phyloP scores from a whole-genome alignment of 495 filamentous ascomycete species.

The Podospora australis region DNA sequence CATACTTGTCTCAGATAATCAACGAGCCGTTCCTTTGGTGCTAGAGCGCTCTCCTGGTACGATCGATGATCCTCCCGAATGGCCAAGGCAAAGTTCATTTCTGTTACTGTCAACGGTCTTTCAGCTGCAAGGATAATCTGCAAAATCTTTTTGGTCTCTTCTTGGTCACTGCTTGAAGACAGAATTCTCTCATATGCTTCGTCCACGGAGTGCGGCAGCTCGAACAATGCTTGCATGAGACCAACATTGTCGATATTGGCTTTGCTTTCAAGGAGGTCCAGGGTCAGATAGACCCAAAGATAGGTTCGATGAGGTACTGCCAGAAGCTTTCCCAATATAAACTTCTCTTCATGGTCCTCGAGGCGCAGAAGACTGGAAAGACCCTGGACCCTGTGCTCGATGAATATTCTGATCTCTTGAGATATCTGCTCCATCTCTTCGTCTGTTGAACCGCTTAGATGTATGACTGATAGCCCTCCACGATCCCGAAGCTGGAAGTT shows the following conservation, averaged over 20 bases:
- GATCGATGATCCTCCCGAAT: neutral
- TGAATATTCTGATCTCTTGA: conserved; percentile 11
- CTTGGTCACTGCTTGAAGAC: neutral
- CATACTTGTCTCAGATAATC: conserved; percentile 1
- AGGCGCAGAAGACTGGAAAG: neutral
- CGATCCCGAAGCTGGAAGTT: conserved; percentile 24
- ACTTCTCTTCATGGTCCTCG: conserved; percentile 1
- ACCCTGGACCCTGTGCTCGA: neutral
- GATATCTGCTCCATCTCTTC: conserved; percentile 7
- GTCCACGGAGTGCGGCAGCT: conserved; percentile 1
- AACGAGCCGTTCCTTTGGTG: neutral
- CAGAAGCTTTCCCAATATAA: neutral
- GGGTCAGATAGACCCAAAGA: conserved; percentile 12
- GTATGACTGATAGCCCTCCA: conserved; percentile 26
- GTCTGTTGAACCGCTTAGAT: conserved; percentile 25
- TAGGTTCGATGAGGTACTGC: conserved; percentile 3
- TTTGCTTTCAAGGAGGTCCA: neutral
- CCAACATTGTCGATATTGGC: neutral
- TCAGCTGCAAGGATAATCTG: neutral
- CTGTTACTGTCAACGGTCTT: neutral
- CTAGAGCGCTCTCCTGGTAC: neutral
- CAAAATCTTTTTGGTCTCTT: neutral
- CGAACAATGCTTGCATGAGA: neutral
- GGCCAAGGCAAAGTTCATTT: neutral
- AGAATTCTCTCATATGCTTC: neutral